Evolutionary conservation across 1,139 yeast species (phyloP).

Genomic region (Trichomonascaceae sp.): DNA sequence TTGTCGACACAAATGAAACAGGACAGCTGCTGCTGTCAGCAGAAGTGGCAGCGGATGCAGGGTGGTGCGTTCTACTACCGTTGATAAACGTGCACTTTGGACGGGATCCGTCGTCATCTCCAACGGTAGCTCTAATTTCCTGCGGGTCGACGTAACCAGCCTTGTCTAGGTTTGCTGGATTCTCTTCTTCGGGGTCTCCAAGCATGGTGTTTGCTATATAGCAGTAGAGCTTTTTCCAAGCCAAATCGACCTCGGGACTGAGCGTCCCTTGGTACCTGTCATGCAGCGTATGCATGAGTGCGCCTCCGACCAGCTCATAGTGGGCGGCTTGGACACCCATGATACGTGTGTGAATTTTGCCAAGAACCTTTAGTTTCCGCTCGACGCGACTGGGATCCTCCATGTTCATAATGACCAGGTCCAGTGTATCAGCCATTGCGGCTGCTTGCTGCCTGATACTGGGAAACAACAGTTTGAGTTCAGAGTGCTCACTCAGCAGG

Average conservation of each 20-base stretch:
- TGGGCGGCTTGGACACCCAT: constrained; percentile 61
- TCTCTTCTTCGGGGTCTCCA: constrained; percentile 53
- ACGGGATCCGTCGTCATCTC: no score
- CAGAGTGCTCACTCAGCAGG: constrained; percentile 39
- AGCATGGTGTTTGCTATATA: constrained; percentile 51
- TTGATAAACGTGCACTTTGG: no score
- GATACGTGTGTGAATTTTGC: constrained; percentile 65
- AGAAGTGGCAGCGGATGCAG: no score
- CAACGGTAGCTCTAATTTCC: no score
- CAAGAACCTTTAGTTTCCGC: constrained; percentile 48
- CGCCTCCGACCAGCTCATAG: constrained; percentile 71
- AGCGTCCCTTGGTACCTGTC: constrained; percentile 46
- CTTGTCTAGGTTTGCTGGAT: no score
- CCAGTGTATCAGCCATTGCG: constrained; percentile 68
- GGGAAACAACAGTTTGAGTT: constrained; percentile 46
- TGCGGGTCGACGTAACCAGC: no score
- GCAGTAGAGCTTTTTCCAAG: constrained; percentile 53
- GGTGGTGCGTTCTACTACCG: no score
- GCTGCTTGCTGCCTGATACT: constrained; percentile 60
- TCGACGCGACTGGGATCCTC: constrained; percentile 36
- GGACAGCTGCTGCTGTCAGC: no score
- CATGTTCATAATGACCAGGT: constrained; percentile 41
- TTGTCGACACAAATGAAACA: no score
- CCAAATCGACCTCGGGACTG: constrained; percentile 38
- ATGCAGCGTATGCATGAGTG: constrained; percentile 57